phyloP scores from a whole-genome alignment of 371 early-diverging fungal species.

The Mortierella sp. region DNA sequence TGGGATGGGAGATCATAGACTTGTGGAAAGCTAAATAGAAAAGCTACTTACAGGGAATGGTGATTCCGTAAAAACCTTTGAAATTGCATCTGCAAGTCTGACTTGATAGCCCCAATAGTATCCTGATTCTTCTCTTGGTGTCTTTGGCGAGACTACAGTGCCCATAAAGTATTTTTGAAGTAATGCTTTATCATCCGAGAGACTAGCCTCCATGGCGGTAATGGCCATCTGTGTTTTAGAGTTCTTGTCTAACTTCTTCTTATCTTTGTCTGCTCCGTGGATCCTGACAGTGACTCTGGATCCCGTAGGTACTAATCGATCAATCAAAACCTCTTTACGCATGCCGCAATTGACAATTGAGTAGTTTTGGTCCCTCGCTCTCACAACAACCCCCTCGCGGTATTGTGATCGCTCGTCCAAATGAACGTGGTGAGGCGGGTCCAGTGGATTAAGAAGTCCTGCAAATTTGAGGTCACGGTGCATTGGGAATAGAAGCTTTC shows the following conservation, averaged over 20 bases:
- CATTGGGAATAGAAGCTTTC: constrained; percentile 76
- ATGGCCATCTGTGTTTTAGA: constrained; percentile 32
- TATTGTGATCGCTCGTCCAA: constrained; percentile 69
- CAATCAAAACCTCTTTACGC: constrained; percentile 67
- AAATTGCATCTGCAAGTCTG: constrained; percentile 72
- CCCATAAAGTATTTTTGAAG: constrained; percentile 65
- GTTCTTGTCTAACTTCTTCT: constrained; percentile 59
- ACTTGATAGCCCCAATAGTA: constrained; percentile 86
- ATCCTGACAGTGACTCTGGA: constrained; percentile 81
- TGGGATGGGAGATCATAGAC: not conserved
- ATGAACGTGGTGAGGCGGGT: constrained; percentile 80
- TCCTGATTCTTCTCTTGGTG: constrained; percentile 72
- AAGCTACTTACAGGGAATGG: constrained; percentile 63
- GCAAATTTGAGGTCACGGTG: constrained; percentile 81
- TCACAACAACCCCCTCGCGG: constrained; percentile 77
- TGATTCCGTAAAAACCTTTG: constrained; percentile 73
- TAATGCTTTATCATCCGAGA: constrained; percentile 26
- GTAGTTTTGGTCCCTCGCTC: constrained; percentile 60
- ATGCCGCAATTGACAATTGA: constrained; percentile 77
- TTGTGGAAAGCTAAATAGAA: not conserved
- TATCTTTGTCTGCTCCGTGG: constrained; percentile 59
- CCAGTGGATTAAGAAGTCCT: constrained; percentile 78
- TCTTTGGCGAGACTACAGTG: constrained; percentile 74
- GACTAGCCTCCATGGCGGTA: constrained; percentile 37
- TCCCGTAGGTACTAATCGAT: constrained; percentile 69